Percentiles rank a stretch among this genome's conserved stretches.
These are phyloP conservation scores for Xylaria cubensis DNA, from an alignment of 495 filamentous ascomycete genomes.

Conservation along the genomic window DNA sequence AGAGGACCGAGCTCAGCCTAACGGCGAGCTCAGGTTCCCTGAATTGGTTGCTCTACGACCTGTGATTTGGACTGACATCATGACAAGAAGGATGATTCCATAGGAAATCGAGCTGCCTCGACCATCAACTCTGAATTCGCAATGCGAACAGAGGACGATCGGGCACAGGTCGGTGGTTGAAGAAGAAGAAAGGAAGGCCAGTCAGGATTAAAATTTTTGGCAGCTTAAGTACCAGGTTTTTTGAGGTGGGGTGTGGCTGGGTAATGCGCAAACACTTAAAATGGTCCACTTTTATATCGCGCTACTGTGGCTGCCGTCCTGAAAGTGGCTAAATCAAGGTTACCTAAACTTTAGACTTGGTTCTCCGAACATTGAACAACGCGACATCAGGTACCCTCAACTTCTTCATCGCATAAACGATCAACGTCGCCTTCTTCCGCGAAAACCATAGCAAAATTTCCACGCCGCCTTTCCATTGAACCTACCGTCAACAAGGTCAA, in stretches of 20 bases:
- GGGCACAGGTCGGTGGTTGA: constrained; percentile 79
- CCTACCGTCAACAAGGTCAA: background rate
- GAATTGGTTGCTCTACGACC: constrained; percentile 76
- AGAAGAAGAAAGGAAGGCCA: constrained; percentile 53
- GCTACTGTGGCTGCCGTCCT: background rate
- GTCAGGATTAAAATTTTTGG: constrained; percentile 34
- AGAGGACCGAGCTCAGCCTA: constrained; percentile 70
- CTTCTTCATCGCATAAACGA: constrained; percentile 1
- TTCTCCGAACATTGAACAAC: background rate
- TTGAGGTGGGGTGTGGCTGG: constrained; percentile 21
- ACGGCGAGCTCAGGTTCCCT: constrained; percentile 70
- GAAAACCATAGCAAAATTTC: background rate
- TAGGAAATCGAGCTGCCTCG: constrained; percentile 82
- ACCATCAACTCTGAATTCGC: constrained; percentile 73
- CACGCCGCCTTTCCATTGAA: no score
- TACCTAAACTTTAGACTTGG: no score
- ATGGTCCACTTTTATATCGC: background rate
- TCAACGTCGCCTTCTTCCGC: background rate
- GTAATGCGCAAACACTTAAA: background rate
- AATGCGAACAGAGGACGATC: constrained; percentile 68
- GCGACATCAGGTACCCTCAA: background rate
- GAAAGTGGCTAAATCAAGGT: background rate
- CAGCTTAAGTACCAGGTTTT: constrained; percentile 25
- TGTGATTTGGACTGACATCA: constrained; percentile 95
- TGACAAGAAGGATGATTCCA: constrained; percentile 73